A percentile compares a stretch with the other conserved stretches of the same genome.
These are phyloP conservation scores for Dacryopinax spathularia DNA, from an alignment of 768 basidiomycete species.

Conservation along the genomic window DNA sequence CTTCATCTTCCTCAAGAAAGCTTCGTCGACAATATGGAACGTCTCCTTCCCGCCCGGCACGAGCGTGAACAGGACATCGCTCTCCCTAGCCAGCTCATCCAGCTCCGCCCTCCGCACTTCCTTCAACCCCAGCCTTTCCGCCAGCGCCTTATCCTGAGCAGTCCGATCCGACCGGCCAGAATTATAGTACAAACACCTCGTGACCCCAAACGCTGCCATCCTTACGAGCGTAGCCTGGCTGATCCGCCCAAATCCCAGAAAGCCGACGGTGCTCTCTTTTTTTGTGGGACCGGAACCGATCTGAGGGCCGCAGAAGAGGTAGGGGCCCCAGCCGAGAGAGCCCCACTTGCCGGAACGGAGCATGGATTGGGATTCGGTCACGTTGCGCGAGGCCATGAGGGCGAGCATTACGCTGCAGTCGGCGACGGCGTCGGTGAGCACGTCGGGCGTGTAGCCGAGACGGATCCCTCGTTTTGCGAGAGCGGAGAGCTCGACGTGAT, in stretches of 20 bases:
- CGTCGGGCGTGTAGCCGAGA: conserved; percentile 86
- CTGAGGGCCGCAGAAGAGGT: conserved; percentile 72
- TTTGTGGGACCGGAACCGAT: conserved; percentile 38
- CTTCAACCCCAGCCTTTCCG: conserved; percentile 19
- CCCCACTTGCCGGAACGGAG: conserved; percentile 75
- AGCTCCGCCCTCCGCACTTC: conserved; percentile 43
- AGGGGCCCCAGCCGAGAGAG: conserved; percentile 61
- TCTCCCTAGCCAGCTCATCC: conserved; percentile 55
- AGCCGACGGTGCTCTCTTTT: conserved; percentile 57
- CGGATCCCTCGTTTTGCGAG: conserved; percentile 47
- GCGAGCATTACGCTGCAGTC: conserved; percentile 82
- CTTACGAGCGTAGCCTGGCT: conserved; percentile 70
- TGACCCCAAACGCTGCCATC: conserved; percentile 70
- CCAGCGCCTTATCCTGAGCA: conserved; percentile 14
- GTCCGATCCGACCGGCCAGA: conserved; percentile 24
- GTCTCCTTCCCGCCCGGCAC: conserved; percentile 62
- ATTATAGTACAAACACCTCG: conserved; percentile 51
- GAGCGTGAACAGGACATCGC: conserved; percentile 76
- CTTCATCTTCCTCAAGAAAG: conserved; percentile 75
- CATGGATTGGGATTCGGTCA: conserved; percentile 43
- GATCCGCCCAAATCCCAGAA: conserved; percentile 92
- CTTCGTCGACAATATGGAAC: conserved; percentile 53
- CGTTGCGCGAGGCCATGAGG: conserved; percentile 84
- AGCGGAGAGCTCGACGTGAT: conserved; percentile 60
- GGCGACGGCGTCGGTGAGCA: conserved; percentile 87